Evolutionary conservation across 352 stramenopile species (phyloP), one percentile per base, ranked within the genome.

Genomic region (Pilasporangium apinafurcum): DNA sequence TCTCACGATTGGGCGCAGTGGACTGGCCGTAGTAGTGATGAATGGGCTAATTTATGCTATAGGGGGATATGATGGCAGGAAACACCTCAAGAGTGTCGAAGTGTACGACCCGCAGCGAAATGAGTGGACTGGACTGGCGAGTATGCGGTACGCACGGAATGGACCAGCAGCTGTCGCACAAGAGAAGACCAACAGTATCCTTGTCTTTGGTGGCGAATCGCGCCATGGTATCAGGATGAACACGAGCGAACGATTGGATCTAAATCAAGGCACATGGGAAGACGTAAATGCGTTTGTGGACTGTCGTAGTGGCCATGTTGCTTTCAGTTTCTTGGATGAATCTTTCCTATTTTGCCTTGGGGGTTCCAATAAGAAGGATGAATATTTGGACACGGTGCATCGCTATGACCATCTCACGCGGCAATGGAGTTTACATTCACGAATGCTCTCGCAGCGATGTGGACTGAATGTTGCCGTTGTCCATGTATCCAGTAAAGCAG

Each of bases 281-380:
- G 68, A 83, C 21, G 57, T 76, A 0, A 64, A 77, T 24, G 34
- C 65, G 3, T 83, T 89, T 28, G 59, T 74, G 9, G 73, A 85
- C 50, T 76, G 59, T 25, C 68, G 74, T 13, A 86, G 77, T 29
- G 77, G 77, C 22, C 77, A 89, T 24, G 71, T 69, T 3, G 77
- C 73, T 0, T 60, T 83, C 21, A 65, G 64, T 5, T 74, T 84
- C 42, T 48, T 86, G 4, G 56, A 61, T 8, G 70, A 86, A 30
- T 82, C 71, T 21, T 89, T 85, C 20, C 34, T 86, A n/a, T 86
- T 84, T 41, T 75, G 61, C 20, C 44, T 86, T 6, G 77, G 77
- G 2, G 77, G 77, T n/a, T 85, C 77, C 22, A 85, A 84, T 52
- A 81, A 83, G 44, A 83, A 84, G 32, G 76, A 89, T 47, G 73